Evolutionary conservation across 2,329 filamentous ascomycete genomes (phyloP).

Genomic region (Tympanopsis confertula): DNA sequence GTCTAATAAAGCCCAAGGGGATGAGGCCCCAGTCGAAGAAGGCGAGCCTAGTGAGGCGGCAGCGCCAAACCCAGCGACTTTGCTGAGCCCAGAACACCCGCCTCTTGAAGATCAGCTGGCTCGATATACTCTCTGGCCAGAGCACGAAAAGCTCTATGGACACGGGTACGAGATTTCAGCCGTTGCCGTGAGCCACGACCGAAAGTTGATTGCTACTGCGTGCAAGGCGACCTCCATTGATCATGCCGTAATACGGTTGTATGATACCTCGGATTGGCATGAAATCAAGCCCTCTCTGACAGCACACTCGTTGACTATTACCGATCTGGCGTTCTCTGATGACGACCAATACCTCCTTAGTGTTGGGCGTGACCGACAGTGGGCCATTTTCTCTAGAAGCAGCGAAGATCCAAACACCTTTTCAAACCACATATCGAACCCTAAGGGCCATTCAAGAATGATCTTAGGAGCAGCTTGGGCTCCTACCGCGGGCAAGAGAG

Average conservation of each 20-base stretch:
- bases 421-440: conserved; percentile 49
- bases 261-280: conserved; percentile 77
- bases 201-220: conserved; percentile 71
- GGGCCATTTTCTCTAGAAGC: conserved; percentile 59
- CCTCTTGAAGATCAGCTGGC: conserved; percentile 84
- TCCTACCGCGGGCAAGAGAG: conserved; percentile 27
- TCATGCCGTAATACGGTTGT: conserved; percentile 86
- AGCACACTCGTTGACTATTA: conserved; percentile 80
- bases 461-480: conserved; percentile 83
- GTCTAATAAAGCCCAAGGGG: neutral
- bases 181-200: conserved; percentile 66
- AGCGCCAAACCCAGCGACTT: conserved; percentile 32
- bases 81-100: conserved; percentile 57
- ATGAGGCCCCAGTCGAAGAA: neutral
- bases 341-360: conserved; percentile 70
- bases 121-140: conserved; percentile 86
- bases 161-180: conserved; percentile 95
- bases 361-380: conserved; percentile 83
- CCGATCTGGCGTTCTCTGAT: conserved; percentile 65
- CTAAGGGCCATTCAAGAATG: conserved; percentile 85
- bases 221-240: conserved; percentile 87
- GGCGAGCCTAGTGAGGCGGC: neutral
- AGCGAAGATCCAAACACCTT: conserved; percentile 27
- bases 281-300: conserved; percentile 73
- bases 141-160: conserved; percentile 91